Evolutionary conservation across 192 early-diverging fungal genomes (phyloP).

Genomic region (Jimgerdemannia flammicorona): DNA sequence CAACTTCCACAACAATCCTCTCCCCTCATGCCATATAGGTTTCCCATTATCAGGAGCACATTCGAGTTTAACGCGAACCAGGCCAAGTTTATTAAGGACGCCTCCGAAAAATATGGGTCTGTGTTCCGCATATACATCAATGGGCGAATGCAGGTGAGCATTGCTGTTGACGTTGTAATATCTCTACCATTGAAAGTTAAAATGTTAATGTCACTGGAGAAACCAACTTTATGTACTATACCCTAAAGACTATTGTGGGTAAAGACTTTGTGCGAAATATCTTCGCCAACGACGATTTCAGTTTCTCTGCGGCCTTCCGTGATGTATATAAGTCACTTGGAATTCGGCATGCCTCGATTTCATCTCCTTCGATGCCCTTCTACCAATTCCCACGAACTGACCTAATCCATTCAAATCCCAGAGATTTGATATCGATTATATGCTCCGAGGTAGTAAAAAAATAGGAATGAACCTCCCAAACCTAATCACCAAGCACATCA

Average conservation of each 20-base stretch:
- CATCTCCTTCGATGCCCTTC: too few relatives aligned
- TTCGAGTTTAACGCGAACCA: conserved; percentile 13
- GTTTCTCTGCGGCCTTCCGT: background rate
- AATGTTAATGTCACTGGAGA: too few relatives aligned
- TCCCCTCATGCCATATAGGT: conserved; percentile 10
- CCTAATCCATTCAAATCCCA: background rate
- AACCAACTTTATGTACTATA: too few relatives aligned
- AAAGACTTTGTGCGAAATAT: background rate
- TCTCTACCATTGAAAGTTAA: too few relatives aligned
- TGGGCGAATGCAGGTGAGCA: background rate
- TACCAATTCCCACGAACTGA: too few relatives aligned
- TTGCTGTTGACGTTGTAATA: too few relatives aligned
- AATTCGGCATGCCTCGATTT: background rate
- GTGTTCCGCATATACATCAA: conserved; percentile 10
- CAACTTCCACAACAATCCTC: background rate
- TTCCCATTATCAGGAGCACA: conserved; percentile 19
- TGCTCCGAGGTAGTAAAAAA: conserved; percentile 8
- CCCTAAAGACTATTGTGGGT: background rate
- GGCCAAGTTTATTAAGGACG: conserved; percentile 9
- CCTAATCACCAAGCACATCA: conserved; percentile 24
- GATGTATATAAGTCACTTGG: background rate
- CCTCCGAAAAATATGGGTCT: conserved; percentile 9
- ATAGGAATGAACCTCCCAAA: conserved; percentile 13
- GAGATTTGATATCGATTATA: background rate
- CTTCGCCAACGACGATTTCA: background rate